Percentiles rank a stretch among this genome's conserved stretches.
Conservation (phyloP, 1,284 basidiomycete species). For the Mycena citricolor region DNA sequence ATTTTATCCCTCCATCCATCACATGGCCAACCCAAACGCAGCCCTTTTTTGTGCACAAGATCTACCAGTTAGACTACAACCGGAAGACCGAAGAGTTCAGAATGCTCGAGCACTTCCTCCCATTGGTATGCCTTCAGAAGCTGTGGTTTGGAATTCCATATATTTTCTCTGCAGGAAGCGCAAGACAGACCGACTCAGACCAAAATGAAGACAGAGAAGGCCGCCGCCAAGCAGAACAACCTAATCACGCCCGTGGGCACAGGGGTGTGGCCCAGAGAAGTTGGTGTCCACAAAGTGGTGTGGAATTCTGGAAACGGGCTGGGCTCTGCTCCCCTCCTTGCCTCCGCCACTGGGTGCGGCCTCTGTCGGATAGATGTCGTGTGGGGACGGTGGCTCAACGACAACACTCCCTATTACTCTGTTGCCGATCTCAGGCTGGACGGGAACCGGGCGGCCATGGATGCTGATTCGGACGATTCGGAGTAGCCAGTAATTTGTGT, state of each 20-base stretch:
- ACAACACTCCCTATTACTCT: conserved; percentile 56
- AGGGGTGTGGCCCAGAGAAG: conserved; percentile 74
- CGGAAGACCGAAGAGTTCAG: conserved; percentile 69
- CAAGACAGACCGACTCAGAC: conserved; percentile 47
- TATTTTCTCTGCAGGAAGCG: conserved; percentile 46
- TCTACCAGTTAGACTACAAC: conserved; percentile 87
- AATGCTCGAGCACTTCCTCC: conserved; percentile 82
- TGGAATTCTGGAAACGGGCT: conserved; percentile 83
- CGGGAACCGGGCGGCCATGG: conserved; percentile 35
- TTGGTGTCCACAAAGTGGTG: conserved; percentile 70
- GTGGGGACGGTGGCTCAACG: conserved; percentile 64
- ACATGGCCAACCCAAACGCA: conserved; percentile 29
- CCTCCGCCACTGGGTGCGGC: conserved; percentile 79
- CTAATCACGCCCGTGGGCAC: conserved; percentile 38
- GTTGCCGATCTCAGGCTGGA: conserved; percentile 41
- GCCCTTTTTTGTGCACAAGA: conserved; percentile 76
- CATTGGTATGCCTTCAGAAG: conserved; percentile 37
- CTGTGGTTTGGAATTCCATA: neutral
- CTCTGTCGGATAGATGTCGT: conserved; percentile 82
- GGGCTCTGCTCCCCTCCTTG: conserved; percentile 64
- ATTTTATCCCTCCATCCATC: neutral
- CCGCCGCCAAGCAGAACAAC: conserved; percentile 30
- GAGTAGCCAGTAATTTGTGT: conserved; percentile 1
- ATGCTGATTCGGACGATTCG: conserved; percentile 35
- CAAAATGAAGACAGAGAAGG: conserved; percentile 31